Evolutionary conservation across 768 basidiomycete species (phyloP), one percentile per base, ranked within the genome.

Genomic region (Fomitopsis pulvina): DNA sequence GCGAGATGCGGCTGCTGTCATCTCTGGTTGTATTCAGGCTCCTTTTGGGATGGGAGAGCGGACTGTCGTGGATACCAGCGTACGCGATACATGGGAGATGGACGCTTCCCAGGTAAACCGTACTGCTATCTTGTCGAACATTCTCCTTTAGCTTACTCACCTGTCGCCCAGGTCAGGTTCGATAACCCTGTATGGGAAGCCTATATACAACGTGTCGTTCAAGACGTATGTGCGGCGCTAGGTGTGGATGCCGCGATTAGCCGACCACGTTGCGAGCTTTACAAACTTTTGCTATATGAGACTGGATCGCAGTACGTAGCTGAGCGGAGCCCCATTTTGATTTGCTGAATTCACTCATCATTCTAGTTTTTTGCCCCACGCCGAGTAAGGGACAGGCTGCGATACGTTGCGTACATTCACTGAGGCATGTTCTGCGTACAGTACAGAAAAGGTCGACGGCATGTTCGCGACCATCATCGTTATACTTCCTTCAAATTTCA

Each of bases 391-490:
- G 18, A 16, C n/a, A 41, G 20, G 20, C 32, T 47, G 11, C 22
- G 29, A 45, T 14, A 34, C 44, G 6, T 28, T 2, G 9, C 20
- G 20, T 10, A 39, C 29, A 2, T 1, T 4, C 11, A 14, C n/a
- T 44, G 10, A 51, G n/a, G n/a, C n/a, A n/a, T n/a, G 6, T 24
- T 52, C 27, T 38, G 30, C 30, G 37, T 22, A 40, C 40, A 77
- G 75, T 48, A 76, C 75, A 1, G 73, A 73, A 47, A 76, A 76
- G 56, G 63, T 64, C 1, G 51, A 67, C 25, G 74, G 72, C 1
- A 77, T 76, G 73, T 78, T 80, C 52, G 78, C 77, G 9, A 76
- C 77, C 0, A 60, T 77, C 21, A 63, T 78, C 40, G 60, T 79
- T 24, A 54, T 76, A 5, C 66, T 79, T 2, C 76, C 76, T 3